Evolutionary conservation across 208 protist genomes (phyloP).

Genomic region (Crithidia acanthocephali): DNA sequence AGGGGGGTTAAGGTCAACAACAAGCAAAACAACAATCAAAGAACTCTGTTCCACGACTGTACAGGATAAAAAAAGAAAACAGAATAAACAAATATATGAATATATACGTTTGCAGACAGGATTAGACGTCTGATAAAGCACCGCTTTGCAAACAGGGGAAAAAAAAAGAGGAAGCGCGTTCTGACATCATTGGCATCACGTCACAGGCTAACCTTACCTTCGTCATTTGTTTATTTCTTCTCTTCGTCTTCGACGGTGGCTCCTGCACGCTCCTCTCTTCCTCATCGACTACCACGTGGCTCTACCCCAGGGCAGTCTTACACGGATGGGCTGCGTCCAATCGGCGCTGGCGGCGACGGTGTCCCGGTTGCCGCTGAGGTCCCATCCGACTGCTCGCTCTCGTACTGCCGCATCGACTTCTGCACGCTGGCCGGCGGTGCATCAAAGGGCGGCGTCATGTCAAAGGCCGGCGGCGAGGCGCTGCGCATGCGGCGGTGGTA

Average conservation of each 20-base stretch:
- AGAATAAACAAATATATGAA: neutral
- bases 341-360: neutral
- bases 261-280: no score
- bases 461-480: slow-evolving; percentile 35
- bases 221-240: no score
- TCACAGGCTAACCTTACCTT: no score
- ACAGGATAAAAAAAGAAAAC: neutral
- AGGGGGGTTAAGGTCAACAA: neutral
- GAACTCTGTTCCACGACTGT: neutral
- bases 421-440: slow-evolving; percentile 40
- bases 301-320: no score
- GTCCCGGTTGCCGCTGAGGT: neutral
- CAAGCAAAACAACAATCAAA: neutral
- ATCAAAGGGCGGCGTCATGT: slow-evolving; percentile 50
- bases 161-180: neutral
- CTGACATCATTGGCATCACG: no score
- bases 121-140: neutral
- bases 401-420: slow-evolving; percentile 25
- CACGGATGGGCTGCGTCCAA: neutral
- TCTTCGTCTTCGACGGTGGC: no score
- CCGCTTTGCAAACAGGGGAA: no score
- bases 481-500: slow-evolving; percentile 52
- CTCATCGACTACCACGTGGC: no score
- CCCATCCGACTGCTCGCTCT: slow-evolving; percentile 19
- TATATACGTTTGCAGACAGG: neutral